A percentile compares a stretch with the other conserved stretches of the same genome.
Evolutionary conservation across 345 rosid species (phyloP).

Genomic region (Physaria fendleri): DNA sequence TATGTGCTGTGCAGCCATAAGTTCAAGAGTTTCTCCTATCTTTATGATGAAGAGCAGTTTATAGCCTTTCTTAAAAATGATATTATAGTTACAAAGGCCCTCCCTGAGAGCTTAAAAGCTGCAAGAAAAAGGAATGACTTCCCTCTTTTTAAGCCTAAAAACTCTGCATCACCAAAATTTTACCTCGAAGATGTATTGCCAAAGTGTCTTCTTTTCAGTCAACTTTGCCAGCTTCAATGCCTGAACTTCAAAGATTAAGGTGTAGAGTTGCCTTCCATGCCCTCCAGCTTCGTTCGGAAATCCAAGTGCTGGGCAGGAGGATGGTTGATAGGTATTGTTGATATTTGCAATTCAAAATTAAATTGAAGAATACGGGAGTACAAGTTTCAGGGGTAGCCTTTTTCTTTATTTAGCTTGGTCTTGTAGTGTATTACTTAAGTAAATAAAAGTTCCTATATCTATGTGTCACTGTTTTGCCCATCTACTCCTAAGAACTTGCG

Average conservation of each 20-base stretch:
- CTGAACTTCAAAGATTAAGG: constrained; percentile 89
- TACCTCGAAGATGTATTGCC: constrained; percentile 79
- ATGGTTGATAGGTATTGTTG: constrained; percentile 76
- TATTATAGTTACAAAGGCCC: constrained; percentile 53
- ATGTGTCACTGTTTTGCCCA: too few species aligned
- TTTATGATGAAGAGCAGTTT: constrained; percentile 92
- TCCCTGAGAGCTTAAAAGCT: constrained; percentile 75
- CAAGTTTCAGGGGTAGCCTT: too few species aligned
- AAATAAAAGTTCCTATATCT: too few species aligned
- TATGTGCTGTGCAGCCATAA: constrained; percentile 44
- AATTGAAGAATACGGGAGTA: not conserved
- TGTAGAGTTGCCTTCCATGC: constrained; percentile 98
- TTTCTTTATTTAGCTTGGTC: not conserved
- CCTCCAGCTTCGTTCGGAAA: constrained; percentile 81
- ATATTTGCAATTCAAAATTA: not conserved
- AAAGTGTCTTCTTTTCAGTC: constrained; percentile 48
- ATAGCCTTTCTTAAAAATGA: constrained; percentile 84
- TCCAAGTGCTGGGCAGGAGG: constrained; percentile 62
- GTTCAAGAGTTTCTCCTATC: constrained; percentile 94
- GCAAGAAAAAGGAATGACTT: constrained; percentile 69
- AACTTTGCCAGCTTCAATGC: constrained; percentile 70
- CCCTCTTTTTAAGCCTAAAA: constrained; percentile 70
- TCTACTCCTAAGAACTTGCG: too few species aligned
- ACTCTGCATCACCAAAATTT: constrained; percentile 62
- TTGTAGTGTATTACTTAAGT: not conserved